These are phyloP conservation scores for Osmozyma mogii DNA, from an alignment of 805 yeast species.

Conservation along the genomic window DNA sequence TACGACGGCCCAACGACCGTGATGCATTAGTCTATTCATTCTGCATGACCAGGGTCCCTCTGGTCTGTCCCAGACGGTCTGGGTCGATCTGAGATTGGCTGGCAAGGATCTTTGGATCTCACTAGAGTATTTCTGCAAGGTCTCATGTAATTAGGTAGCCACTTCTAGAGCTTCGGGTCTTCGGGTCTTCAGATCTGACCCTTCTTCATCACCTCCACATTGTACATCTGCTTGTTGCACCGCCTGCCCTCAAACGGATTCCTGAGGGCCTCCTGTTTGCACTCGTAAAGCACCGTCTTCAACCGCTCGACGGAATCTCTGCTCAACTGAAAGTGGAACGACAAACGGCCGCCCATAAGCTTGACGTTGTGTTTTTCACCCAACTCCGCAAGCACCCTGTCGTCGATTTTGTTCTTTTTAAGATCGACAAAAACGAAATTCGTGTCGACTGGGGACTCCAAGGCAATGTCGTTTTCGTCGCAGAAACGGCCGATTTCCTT, in stretches of 20 bases:
- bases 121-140: too few relatives aligned
- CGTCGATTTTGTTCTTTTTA: slow-evolving; percentile 45
- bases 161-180: too few relatives aligned
- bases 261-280: slow-evolving; percentile 43
- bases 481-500: slow-evolving; percentile 48
- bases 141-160: too few relatives aligned
- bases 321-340: slow-evolving; percentile 56
- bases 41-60: too few relatives aligned
- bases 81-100: too few relatives aligned
- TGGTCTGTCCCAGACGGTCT: too few relatives aligned
- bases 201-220: slow-evolving; percentile 4
- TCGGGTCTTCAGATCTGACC: background rate
- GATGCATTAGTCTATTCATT: too few relatives aligned
- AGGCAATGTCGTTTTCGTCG: slow-evolving; percentile 40
- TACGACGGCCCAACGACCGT: too few relatives aligned
- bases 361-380: slow-evolving; percentile 57
- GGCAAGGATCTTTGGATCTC: too few relatives aligned
- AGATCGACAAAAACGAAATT: slow-evolving; percentile 76
- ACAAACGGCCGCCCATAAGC: slow-evolving; percentile 65
- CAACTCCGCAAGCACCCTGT: slow-evolving; percentile 42
- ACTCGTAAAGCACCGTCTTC: slow-evolving; percentile 50
- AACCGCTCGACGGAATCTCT: slow-evolving; percentile 22
- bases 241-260: slow-evolving; percentile 35
- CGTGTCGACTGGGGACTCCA: slow-evolving; percentile 74
- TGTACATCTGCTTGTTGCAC: slow-evolving; percentile 6